A percentile compares a stretch with the other conserved stretches of the same genome.
phyloP scores from a whole-genome alignment of 78 protist genomes.

The Dictyostelium firmibasis region DNA sequence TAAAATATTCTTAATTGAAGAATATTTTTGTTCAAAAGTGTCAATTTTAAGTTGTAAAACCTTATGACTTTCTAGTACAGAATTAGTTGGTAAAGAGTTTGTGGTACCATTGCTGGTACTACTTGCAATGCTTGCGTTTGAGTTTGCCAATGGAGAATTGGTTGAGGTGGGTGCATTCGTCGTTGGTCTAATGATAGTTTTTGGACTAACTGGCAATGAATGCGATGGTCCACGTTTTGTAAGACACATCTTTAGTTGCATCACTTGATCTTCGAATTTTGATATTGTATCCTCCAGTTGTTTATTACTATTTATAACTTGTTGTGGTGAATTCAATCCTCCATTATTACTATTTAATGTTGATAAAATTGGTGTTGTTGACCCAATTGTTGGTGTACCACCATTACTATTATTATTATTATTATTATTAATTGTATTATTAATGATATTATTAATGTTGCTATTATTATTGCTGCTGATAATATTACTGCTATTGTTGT shows the following conservation, averaged over 20 bases:
- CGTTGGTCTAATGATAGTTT: background rate
- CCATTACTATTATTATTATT: slow-evolving; percentile 1
- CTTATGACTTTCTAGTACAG: background rate
- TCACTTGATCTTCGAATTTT: slow-evolving; percentile 53
- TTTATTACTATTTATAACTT: slow-evolving; percentile 2
- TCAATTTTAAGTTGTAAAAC: slow-evolving; percentile 32
- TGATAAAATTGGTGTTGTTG: background rate
- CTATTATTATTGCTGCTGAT: background rate
- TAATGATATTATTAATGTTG: background rate
- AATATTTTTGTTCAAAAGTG: slow-evolving; percentile 54
- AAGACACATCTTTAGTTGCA: slow-evolving; percentile 20
- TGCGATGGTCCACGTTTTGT: slow-evolving; percentile 24
- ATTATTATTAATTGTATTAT: background rate
- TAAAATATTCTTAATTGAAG: slow-evolving; percentile 49
- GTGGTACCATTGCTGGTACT: background rate
- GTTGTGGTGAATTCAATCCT: background rate
- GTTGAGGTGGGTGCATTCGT: background rate
- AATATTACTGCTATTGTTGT: background rate
- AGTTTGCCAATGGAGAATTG: background rate
- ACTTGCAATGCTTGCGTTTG: background rate
- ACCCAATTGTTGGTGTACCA: background rate
- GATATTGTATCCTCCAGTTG: slow-evolving; percentile 38
- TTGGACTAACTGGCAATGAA: background rate
- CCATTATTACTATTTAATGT: background rate
- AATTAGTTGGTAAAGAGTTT: background rate